Evolutionary conservation across 2,329 filamentous ascomycete genomes (phyloP).

Genomic region (Cercospora brassicicola): DNA sequence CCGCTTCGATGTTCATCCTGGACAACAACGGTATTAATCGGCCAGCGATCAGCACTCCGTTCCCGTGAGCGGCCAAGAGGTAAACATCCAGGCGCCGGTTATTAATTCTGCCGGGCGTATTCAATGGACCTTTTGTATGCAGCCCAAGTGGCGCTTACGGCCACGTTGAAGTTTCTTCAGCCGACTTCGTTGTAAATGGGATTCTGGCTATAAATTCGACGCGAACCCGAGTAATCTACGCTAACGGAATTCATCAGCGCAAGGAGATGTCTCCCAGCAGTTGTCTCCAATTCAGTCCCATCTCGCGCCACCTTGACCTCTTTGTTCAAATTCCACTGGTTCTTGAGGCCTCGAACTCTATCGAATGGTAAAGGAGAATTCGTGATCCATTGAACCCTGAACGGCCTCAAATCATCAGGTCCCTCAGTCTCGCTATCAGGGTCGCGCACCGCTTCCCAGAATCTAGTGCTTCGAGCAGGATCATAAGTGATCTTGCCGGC

Average conservation of each 20-base stretch:
- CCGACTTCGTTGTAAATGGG: not conserved
- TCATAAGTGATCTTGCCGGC: slow-evolving; percentile 87
- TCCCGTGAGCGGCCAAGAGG: too few relatives aligned
- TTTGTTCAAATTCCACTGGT: slow-evolving; percentile 90
- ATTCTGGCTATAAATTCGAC: not conserved
- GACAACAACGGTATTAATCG: too few relatives aligned
- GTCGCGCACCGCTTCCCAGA: slow-evolving; percentile 80
- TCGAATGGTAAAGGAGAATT: slow-evolving; percentile 81
- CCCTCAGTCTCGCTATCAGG: slow-evolving; percentile 61
- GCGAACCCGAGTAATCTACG: not conserved
- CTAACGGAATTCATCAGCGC: slow-evolving; percentile 39
- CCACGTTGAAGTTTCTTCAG: not conserved
- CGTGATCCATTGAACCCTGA: slow-evolving; percentile 85
- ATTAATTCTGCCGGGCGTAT: too few relatives aligned
- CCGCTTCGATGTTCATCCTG: too few relatives aligned
- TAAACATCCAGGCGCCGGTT: too few relatives aligned
- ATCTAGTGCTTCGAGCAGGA: slow-evolving; percentile 85
- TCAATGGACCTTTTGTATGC: too few relatives aligned
- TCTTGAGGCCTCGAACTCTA: slow-evolving; percentile 78
- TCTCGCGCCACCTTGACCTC: slow-evolving; percentile 96
- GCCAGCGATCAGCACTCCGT: too few relatives aligned
- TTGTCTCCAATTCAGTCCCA: slow-evolving; percentile 86
- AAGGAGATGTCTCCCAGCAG: slow-evolving; percentile 71
- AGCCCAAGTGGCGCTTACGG: not conserved
- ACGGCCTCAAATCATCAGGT: slow-evolving; percentile 60